Evolutionary conservation across 2,329 filamentous ascomycete species (phyloP), one percentile per base, ranked within the genome.

Genomic region (Trichoderma asperellum): DNA sequence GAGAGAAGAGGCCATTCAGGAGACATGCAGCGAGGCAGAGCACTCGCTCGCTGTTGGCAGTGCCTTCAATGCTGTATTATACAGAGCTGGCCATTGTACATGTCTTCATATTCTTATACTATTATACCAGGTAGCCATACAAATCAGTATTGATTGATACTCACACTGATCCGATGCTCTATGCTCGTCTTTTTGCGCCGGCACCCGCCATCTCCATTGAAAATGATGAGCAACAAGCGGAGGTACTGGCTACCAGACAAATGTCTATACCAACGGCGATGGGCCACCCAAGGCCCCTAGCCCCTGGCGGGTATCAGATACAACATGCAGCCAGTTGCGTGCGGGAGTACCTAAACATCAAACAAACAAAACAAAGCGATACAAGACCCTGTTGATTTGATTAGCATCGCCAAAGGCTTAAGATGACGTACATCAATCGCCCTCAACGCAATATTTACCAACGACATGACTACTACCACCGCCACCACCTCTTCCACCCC

Each of bases 381-480:
- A 52, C 21, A 40, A 14, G 35, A 18, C 37, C 40, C 37, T 12
- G 32, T 60, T 60, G 35, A n/a, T 47, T 60, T 60, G 35, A n/a
- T 35, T 52, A 35, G 43, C 59, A 52, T 34, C 47, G 29, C 58
- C 29, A 60, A 37, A 34, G 58, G n/a, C 47, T 24, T 24, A 35
- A 35, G 60, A 63, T 63, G 60, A 63, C 60, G 60, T 63, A 53
- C 47, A 24, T 21, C n/a, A 11, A 24, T 24, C 18, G 21, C 47
- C 21, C 18, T 47, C 18, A 47, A 11, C 37, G 3, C 37, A 40
- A 47, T 21, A 24, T 49, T 49, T n/a, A n/a, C 37, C 6, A 43
- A 43, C 18, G 40, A 4, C 7, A 32, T 37, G 10, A 14, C 35
- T 37, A 37, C 35, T 5, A 12, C 7, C 12, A 37, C 16, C 10